Evolutionary conservation across 2,329 filamentous ascomycete species (phyloP).

Genomic region (Penicillium sp.): DNA sequence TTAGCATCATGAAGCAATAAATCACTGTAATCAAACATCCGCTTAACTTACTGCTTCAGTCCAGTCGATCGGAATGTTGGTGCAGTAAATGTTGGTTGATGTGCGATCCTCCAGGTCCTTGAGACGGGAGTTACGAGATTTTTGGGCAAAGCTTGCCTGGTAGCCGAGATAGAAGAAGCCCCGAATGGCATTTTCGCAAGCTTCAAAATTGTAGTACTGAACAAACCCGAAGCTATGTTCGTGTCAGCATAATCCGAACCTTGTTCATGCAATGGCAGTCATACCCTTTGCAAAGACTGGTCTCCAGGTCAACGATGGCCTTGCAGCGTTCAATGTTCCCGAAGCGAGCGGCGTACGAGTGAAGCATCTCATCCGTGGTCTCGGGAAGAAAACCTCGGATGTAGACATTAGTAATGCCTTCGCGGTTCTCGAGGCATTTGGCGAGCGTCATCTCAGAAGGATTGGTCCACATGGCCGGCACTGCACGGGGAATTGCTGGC

Average conservation of each 20-base stretch:
- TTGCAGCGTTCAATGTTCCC: slow-evolving; percentile 95
- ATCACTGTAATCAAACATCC: not conserved
- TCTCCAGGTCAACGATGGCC: slow-evolving; percentile 94
- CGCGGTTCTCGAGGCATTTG: slow-evolving; percentile 91
- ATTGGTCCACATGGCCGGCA: slow-evolving; percentile 80
- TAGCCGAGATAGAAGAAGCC: slow-evolving; percentile 94
- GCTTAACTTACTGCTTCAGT: slow-evolving; percentile 73
- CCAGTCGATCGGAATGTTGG: slow-evolving; percentile 88
- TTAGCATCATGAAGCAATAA: slow-evolving; percentile 16
- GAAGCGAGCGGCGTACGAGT: slow-evolving; percentile 80
- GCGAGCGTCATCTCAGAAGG: slow-evolving; percentile 87
- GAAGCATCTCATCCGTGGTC: slow-evolving; percentile 87
- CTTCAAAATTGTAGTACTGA: slow-evolving; percentile 82
- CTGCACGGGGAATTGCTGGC: slow-evolving; percentile 81
- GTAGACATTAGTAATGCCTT: slow-evolving; percentile 96
- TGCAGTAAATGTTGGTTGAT: slow-evolving; percentile 97
- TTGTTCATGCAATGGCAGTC: slow-evolving; percentile 24
- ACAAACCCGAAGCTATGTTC: slow-evolving; percentile 85
- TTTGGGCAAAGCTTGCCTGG: slow-evolving; percentile 96
- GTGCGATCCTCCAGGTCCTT: slow-evolving; percentile 88
- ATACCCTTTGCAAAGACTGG: slow-evolving; percentile 93
- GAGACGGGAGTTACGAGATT: slow-evolving; percentile 96
- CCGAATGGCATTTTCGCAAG: slow-evolving; percentile 94
- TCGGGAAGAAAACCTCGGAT: slow-evolving; percentile 94
- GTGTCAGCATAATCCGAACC: not conserved